Percentiles rank a stretch among this genome's conserved stretches.
Evolutionary conservation across 176 grass and related monocot genomes (phyloP).

Genomic region (Musa beccarii): DNA sequence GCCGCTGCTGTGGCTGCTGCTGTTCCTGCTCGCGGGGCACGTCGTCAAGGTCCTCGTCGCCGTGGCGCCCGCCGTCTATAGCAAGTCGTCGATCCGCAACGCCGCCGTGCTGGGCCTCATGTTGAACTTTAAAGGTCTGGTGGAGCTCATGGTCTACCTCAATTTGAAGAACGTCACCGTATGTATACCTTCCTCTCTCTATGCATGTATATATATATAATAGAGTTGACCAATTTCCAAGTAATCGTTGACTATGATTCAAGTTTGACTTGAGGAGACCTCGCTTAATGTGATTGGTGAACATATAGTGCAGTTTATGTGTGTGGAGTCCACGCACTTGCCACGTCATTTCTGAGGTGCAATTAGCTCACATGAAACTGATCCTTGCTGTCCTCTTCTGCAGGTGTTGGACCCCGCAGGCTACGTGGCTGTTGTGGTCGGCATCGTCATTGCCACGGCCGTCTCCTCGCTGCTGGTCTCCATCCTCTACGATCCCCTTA

Average conservation of each 20-base stretch:
- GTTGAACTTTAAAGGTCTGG: slow-evolving; percentile 32
- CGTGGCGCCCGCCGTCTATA: slow-evolving; percentile 5
- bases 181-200: not conserved
- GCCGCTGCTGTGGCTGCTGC: not conserved
- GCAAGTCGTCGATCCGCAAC: slow-evolving; percentile 6
- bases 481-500: slow-evolving; percentile 17
- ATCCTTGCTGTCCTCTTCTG: not conserved
- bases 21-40: not conserved
- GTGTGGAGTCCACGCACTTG: no score
- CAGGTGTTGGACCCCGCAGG: not conserved
- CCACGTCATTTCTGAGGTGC: no score
- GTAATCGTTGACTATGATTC: no score
- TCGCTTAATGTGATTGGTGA: no score
- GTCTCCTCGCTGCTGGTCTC: slow-evolving; percentile 12
- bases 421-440: not conserved
- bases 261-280: no score
- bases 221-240: no score
- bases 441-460: not conserved
- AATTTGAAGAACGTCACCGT: not conserved
- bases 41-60: slow-evolving; percentile 7
- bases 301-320: no score
- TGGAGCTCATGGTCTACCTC: slow-evolving; percentile 12
- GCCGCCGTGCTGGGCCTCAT: slow-evolving; percentile 29
- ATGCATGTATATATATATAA: no score
- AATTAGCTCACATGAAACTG: no score